Conservation (phyloP, 1,284 basidiomycete species). For the Boletus hoseneyae region DNA sequence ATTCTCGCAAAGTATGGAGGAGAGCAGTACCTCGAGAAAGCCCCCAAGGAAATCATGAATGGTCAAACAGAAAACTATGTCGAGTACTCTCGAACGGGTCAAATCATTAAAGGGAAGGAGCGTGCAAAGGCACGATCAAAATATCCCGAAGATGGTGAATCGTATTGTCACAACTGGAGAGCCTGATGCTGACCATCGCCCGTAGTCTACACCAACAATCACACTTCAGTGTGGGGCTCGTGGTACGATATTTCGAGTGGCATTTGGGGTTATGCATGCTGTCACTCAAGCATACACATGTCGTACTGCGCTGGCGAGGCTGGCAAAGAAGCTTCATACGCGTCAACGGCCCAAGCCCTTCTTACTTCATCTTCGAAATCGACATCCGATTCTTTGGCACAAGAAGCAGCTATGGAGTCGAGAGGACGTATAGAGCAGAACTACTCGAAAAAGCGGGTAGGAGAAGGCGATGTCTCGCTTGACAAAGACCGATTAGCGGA, state of each 20-base stretch:
- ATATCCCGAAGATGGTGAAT: slow-evolving; percentile 90
- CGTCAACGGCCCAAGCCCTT: slow-evolving; percentile 68
- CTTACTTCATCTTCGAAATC: slow-evolving; percentile 43
- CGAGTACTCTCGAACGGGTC: slow-evolving; percentile 92
- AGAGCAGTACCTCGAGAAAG: slow-evolving; percentile 85
- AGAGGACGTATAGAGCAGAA: slow-evolving; percentile 53
- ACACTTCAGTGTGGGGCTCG: slow-evolving; percentile 93
- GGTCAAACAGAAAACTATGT: slow-evolving; percentile 98
- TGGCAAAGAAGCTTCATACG: slow-evolving; percentile 76
- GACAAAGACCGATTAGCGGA: slow-evolving; percentile 66
- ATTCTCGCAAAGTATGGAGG: slow-evolving; percentile 93
- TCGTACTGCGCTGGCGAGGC: slow-evolving; percentile 93
- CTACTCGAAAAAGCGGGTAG: slow-evolving; percentile 66
- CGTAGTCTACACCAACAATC: slow-evolving; percentile 88
- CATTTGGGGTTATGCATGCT: slow-evolving; percentile 94
- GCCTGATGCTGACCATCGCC: slow-evolving; percentile 5
- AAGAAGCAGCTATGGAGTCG: slow-evolving; percentile 33
- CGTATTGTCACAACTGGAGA: not conserved
- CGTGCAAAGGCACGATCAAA: slow-evolving; percentile 82
- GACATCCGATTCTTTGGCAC: slow-evolving; percentile 23
- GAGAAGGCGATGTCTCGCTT: slow-evolving; percentile 71
- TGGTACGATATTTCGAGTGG: slow-evolving; percentile 77
- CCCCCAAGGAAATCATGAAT: slow-evolving; percentile 84
- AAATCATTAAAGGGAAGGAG: slow-evolving; percentile 91
- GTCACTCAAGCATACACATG: slow-evolving; percentile 82